Evolutionary conservation across 768 basidiomycete species (phyloP).

Genomic region (Boletus eberwhitei): DNA sequence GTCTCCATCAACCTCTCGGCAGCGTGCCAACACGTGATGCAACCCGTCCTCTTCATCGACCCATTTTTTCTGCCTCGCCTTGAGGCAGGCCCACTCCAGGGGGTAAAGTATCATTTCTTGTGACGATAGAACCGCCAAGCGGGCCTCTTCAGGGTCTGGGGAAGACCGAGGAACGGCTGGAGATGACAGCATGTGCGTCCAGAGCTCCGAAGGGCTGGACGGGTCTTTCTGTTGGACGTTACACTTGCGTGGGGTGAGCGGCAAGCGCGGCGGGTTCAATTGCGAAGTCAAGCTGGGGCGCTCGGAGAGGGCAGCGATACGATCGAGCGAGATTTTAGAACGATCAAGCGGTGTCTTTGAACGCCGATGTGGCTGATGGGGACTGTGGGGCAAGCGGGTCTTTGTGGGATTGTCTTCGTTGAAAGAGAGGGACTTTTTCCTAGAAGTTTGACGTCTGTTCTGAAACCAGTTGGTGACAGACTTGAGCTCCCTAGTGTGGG

Average conservation of each 20-base stretch:
- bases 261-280: conserved; percentile 2
- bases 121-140: conserved; percentile 24
- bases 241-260: conserved; percentile 30
- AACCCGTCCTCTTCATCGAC: conserved; percentile 20
- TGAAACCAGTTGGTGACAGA: conserved; percentile 82
- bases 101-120: conserved; percentile 47
- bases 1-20: conserved; percentile 8
- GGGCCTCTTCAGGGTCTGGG: conserved; percentile 24
- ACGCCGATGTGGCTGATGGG: conserved; percentile 4
- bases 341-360: conserved; percentile 20
- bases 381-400: conserved; percentile 3
- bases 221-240: conserved; percentile 3
- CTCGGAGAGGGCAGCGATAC: conserved; percentile 29
- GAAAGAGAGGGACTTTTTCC: conserved; percentile 19
- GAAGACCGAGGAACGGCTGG: conserved; percentile 18
- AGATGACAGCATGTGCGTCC: conserved; percentile 32
- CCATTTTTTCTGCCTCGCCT: conserved; percentile 33
- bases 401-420: conserved; percentile 24
- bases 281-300: conserved; percentile 22
- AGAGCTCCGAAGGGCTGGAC: conserved; percentile 22
- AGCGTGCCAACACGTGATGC: conserved; percentile 7
- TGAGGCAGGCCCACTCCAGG: conserved; percentile 74
- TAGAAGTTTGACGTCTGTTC: conserved; percentile 63
- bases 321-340: conserved; percentile 30
- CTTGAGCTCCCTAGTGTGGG: conserved; percentile 51